phyloP scores from a whole-genome alignment of 148 eudicot species.

The Amaranthus palmeri region DNA sequence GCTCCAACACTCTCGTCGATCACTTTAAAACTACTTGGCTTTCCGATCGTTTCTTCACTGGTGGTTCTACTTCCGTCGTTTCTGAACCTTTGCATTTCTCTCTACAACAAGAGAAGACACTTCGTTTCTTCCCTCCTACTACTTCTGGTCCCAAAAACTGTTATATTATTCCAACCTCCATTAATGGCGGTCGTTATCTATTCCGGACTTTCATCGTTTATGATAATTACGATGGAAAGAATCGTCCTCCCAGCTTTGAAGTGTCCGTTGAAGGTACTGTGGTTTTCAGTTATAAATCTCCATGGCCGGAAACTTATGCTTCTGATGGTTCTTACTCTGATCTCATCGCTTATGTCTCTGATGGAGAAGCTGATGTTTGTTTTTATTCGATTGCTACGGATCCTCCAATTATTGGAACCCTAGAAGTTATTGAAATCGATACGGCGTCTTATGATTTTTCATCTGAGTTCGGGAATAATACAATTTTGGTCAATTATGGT shows the following conservation, averaged over 20 bases:
- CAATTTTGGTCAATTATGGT: conserved; percentile 73
- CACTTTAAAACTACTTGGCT: conserved; percentile 60
- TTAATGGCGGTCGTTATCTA: conserved; percentile 46
- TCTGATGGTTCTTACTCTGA: conserved; percentile 80
- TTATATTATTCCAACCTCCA: conserved; percentile 52
- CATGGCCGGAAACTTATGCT: conserved; percentile 55
- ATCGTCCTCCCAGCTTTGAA: conserved; percentile 73
- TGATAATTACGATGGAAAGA: conserved; percentile 82
- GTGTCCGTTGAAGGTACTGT: conserved; percentile 76
- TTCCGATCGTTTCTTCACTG: conserved; percentile 76
- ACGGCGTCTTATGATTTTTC: conserved; percentile 48
- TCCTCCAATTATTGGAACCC: conserved; percentile 75
- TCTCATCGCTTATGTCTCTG: conserved; percentile 51
- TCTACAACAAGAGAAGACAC: conserved; percentile 56
- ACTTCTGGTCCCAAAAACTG: conserved; percentile 83
- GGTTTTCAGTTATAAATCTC: conserved; percentile 77
- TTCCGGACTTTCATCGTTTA: conserved; percentile 84
- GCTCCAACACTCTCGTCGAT: conserved; percentile 48
- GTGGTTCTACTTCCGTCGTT: conserved; percentile 59
- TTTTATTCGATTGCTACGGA: conserved; percentile 92
- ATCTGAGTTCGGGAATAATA: conserved; percentile 20
- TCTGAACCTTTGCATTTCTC: conserved; percentile 84
- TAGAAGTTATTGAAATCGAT: conserved; percentile 60
- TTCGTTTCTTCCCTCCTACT: conserved; percentile 77
- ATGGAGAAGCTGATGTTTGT: conserved; percentile 55